Conservation (phyloP, 371 early-diverging fungal species). For the Mucor irregularis region DNA sequence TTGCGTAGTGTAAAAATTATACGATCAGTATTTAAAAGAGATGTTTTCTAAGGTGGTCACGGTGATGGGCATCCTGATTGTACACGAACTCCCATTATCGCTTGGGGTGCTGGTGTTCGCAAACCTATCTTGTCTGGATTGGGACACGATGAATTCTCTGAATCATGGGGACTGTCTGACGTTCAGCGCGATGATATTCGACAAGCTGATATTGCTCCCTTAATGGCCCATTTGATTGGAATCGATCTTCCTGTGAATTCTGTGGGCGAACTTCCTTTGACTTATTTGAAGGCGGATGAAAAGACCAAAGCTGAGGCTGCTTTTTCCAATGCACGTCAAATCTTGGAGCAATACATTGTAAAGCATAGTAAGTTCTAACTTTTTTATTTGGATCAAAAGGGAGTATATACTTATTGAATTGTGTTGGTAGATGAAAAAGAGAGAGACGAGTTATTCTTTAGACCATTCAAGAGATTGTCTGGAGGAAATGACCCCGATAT, state of each 20-base stretch:
- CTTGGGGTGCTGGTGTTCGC: conserved; percentile 93
- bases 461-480: conserved; percentile 67
- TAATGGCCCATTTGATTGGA: conserved; percentile 91
- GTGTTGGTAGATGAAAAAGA: conserved; percentile 64
- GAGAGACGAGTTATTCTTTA: conserved; percentile 74
- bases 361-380: conserved; percentile 62
- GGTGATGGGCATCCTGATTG: conserved; percentile 97
- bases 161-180: conserved; percentile 59
- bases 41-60: conserved; percentile 83
- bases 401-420: not conserved
- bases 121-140: conserved; percentile 47
- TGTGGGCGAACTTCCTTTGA: conserved; percentile 85
- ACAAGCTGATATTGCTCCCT: conserved; percentile 95
- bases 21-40: too few relatives aligned
- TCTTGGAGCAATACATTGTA: conserved; percentile 80
- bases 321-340: conserved; percentile 82
- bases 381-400: too few relatives aligned
- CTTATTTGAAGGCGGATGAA: conserved; percentile 68
- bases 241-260: conserved; percentile 89
- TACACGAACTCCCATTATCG: conserved; percentile 90
- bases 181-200: conserved; percentile 78
- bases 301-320: conserved; percentile 72
- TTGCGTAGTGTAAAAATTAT: too few relatives aligned
- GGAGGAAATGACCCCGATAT: conserved; percentile 50
- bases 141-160: conserved; percentile 70